Evolutionary conservation across 1,139 yeast genomes (phyloP).

Genomic region (Taphrina betulina): DNA sequence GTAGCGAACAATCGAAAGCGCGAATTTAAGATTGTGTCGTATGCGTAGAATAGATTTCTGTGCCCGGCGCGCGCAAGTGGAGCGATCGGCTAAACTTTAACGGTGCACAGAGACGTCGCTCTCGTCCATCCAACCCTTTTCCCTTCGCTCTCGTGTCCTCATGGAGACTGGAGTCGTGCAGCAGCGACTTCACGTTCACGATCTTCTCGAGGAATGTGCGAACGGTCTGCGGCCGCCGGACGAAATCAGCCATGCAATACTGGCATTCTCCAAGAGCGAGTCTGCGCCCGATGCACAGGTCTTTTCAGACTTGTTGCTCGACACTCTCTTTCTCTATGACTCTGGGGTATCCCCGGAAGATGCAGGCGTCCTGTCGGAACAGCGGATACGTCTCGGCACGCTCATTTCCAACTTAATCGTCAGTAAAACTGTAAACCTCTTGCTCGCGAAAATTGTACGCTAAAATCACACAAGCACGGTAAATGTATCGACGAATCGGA

Average conservation of each 20-base stretch:
- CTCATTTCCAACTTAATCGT: constrained; percentile 15
- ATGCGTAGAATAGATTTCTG: no score
- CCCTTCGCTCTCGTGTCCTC: no score
- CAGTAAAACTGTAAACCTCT: constrained; percentile 1
- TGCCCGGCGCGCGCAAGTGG: no score
- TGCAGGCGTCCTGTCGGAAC: constrained; percentile 1
- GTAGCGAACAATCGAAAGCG: no score
- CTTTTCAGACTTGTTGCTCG: constrained; percentile 10
- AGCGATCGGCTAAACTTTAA: no score
- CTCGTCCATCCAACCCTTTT: no score
- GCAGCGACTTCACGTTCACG: not conserved
- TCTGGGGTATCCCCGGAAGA: constrained; percentile 13
- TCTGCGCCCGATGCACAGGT: constrained; percentile 12
- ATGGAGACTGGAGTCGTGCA: not conserved
- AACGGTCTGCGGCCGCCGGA: not conserved
- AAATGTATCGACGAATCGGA: constrained; percentile 7
- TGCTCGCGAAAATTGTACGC: constrained; percentile 5
- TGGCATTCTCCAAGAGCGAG: constrained; percentile 4
- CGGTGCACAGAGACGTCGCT: no score
- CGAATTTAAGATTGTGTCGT: no score
- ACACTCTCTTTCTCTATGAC: constrained; percentile 18
- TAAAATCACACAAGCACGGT: constrained; percentile 9
- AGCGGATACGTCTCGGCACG: constrained; percentile 4
- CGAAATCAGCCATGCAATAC: not conserved
- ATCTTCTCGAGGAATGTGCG: constrained; percentile 11